phyloP scores from a whole-genome alignment of 2,329 filamentous ascomycete species.

The Furcasterigmium sp. region DNA sequence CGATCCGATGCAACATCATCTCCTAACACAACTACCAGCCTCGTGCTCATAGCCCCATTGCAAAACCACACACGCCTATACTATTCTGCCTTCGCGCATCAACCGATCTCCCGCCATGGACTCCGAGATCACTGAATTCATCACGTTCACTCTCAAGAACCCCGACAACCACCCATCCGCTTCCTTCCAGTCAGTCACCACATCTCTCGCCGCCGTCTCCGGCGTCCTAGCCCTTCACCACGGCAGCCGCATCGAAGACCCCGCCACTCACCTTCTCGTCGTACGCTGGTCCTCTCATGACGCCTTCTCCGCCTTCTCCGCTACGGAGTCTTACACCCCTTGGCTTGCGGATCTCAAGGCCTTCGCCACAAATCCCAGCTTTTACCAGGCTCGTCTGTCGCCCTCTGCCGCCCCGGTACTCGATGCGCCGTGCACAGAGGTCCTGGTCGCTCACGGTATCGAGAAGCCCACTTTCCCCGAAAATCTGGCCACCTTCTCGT shows the following conservation, averaged over 20 bases:
- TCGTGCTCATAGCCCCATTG: too few relatives aligned
- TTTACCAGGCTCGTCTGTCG: constrained; percentile 13
- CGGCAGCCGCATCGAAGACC: constrained; percentile 27
- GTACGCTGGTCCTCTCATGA: constrained; percentile 26
- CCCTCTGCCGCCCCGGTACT: constrained; percentile 15
- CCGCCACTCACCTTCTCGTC: constrained; percentile 23
- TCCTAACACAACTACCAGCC: too few relatives aligned
- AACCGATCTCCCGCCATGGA: constrained; percentile 2
- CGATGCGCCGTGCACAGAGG: constrained; percentile 30
- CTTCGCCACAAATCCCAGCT: constrained; percentile 17
- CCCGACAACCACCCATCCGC: constrained; percentile 5
- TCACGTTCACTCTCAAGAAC: constrained; percentile 8
- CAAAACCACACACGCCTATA: neutral
- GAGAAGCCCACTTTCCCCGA: constrained; percentile 14
- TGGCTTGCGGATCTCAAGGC: constrained; percentile 31
- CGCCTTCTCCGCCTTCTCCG: constrained; percentile 32
- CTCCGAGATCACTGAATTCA: constrained; percentile 10
- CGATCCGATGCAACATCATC: too few relatives aligned
- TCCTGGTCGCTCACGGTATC: constrained; percentile 27
- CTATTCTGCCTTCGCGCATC: neutral
- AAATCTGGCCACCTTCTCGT: constrained; percentile 17
- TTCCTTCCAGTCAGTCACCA: constrained; percentile 7
- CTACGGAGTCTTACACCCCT: constrained; percentile 32
- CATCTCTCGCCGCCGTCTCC: constrained; percentile 15
- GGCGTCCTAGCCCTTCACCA: constrained; percentile 26